phyloP scores from a whole-genome alignment of 495 filamentous ascomycete genomes.

The Xylaria longipes region DNA sequence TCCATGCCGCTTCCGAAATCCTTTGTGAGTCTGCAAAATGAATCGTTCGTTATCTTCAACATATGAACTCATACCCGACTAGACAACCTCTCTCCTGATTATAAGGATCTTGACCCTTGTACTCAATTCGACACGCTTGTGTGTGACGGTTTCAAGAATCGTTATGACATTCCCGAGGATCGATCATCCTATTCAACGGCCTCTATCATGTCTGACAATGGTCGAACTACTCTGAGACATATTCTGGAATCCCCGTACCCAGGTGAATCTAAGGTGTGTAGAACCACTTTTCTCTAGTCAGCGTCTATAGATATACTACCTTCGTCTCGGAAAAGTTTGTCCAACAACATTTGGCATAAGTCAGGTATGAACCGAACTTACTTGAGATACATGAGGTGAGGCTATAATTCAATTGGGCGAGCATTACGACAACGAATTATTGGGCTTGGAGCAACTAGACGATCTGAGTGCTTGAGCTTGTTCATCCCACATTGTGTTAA shows the following conservation, averaged over 20 bases:
- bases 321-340: neutral
- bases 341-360: neutral
- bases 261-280: conserved; percentile 45
- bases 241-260: conserved; percentile 66
- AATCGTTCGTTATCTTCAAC: neutral
- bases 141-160: conserved; percentile 70
- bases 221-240: conserved; percentile 64
- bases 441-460: neutral
- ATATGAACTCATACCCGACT: conserved; percentile 24
- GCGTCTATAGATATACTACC: neutral
- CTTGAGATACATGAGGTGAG: neutral
- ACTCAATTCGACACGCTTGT: conserved; percentile 69
- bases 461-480: neutral
- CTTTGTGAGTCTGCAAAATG: conserved; percentile 50
- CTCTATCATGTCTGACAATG: conserved; percentile 65
- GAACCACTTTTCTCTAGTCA: neutral
- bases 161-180: conserved; percentile 71
- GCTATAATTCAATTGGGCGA: neutral
- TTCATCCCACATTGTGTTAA: neutral
- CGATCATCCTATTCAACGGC: conserved; percentile 65
- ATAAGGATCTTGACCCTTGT: conserved; percentile 70
- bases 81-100: conserved; percentile 68
- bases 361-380: neutral
- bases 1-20: conserved; percentile 71
- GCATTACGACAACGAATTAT: neutral